Base-by-base conservation (phyloP, 2,329 filamentous ascomycete genomes). In the Podosphaera xanthii region DNA sequence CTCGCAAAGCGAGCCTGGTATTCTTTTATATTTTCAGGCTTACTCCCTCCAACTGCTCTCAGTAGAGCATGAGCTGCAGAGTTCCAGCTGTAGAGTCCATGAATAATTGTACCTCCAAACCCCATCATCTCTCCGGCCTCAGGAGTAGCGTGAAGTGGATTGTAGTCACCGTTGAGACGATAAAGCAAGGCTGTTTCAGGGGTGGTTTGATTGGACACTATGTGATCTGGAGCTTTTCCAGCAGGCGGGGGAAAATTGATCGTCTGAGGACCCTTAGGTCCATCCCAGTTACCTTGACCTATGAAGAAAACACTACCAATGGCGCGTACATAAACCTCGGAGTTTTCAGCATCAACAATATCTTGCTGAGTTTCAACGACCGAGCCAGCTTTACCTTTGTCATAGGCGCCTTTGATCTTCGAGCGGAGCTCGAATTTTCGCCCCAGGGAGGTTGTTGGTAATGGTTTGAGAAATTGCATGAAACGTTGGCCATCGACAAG, bases 111-210 rank as follows among this genome's bases (percentile, higher is more conserved):
- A 40, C 89, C 89, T 35, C 87, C 87, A 65, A 94, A 95, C 61
- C 90, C 89, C 87, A 95, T 94, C 73, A 88, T 84, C 71, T 80
- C 73, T 61, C 88, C 88, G 0, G 88, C 87, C 72, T 88, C 86
- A 10, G 88, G 88, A 22, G 86, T 86, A 5, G 87, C 88, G 70
- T 95, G 89, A 42, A 95, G 81, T 35, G 89, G 90, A 74, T 95
- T 95, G 73, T 95, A 95, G 74, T 95, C 90, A 64, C 89, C 89
- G 66, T 94, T 95, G 57, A 95, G 78, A 63, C 87, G 79, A 72
- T 92, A 92, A 59, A 92, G 74, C 63, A 86, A 78, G 7, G 87
- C 81, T 3, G 86, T 86, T 73, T 90, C 81, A 58, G 74, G 68
- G 34, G 75, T 85, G 3, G 85, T 88, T 71, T 88, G 83, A 66